Evolutionary conservation across 148 eudicot genomes (phyloP).

Genomic region (Cornus controversa): DNA sequence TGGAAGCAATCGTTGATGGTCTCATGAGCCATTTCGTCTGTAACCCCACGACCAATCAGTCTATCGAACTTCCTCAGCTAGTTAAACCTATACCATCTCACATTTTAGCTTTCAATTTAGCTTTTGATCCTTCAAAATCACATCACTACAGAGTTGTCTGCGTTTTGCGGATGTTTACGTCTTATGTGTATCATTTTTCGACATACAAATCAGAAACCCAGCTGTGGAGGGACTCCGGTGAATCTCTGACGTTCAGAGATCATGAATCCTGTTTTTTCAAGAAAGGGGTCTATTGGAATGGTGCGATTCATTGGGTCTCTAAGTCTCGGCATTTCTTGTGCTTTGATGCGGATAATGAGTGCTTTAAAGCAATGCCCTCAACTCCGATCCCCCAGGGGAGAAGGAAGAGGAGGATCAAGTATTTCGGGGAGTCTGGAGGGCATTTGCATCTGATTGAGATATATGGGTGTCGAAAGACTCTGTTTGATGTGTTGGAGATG

Average conservation of each 20-base stretch:
- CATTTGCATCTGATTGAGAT: constrained; percentile 48
- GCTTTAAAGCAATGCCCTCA: constrained; percentile 23
- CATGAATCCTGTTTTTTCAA: constrained; percentile 10
- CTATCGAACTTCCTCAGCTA: background rate
- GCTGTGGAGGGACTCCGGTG: constrained; percentile 27
- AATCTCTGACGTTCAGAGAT: constrained; percentile 17
- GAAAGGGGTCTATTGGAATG: constrained; percentile 48
- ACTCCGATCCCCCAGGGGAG: constrained; percentile 25
- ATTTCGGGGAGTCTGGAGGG: constrained; percentile 52
- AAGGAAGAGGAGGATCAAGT: constrained; percentile 29
- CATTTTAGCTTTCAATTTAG: constrained; percentile 24
- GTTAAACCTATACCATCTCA: background rate
- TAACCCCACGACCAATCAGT: constrained; percentile 42
- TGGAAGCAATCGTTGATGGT: background rate
- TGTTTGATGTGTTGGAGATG: constrained; percentile 45
- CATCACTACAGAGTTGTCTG: constrained; percentile 26
- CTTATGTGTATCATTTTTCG: background rate
- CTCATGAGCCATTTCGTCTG: constrained; percentile 8
- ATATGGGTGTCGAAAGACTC: constrained; percentile 21
- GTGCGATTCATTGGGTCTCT: constrained; percentile 49
- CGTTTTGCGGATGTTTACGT: background rate
- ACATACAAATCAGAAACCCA: constrained; percentile 22
- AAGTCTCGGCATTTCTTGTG: constrained; percentile 21
- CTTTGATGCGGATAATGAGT: constrained; percentile 30
- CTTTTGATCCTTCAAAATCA: constrained; percentile 39